Conservation (phyloP, 495 filamentous ascomycete species). For the Penicillium soppii region DNA sequence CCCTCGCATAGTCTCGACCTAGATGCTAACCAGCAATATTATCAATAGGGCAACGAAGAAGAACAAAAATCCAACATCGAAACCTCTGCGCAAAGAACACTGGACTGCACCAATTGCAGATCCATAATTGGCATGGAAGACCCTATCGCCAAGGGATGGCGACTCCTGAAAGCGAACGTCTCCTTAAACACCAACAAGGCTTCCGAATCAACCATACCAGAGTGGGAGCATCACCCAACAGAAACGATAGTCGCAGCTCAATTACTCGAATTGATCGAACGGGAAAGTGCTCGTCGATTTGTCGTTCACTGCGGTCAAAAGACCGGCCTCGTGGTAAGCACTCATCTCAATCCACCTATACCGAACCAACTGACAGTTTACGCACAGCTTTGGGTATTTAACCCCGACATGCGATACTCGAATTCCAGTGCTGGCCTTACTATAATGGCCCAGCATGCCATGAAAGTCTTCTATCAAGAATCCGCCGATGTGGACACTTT, state of each 20-base stretch:
- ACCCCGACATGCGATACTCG: constrained; percentile 63
- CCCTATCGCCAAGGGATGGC: constrained; percentile 36
- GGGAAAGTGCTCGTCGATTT: constrained; percentile 49
- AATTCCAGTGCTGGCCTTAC: constrained; percentile 39
- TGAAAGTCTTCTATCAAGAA: constrained; percentile 65
- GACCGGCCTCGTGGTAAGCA: constrained; percentile 40
- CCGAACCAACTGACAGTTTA: constrained; percentile 29
- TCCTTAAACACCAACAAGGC: constrained; percentile 21
- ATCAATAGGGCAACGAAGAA: constrained; percentile 23
- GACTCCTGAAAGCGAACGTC: constrained; percentile 53
- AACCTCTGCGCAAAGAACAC: constrained; percentile 11
- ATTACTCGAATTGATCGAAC: constrained; percentile 49
- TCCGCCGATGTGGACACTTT: constrained; percentile 52
- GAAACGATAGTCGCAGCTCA: constrained; percentile 55
- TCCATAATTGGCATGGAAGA: constrained; percentile 46
- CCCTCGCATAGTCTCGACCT: background rate
- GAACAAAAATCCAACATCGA: constrained; percentile 1
- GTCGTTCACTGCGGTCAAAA: constrained; percentile 41
- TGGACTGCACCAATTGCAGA: constrained; percentile 44
- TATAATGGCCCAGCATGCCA: constrained; percentile 47
- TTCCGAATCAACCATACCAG: background rate
- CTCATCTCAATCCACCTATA: background rate
- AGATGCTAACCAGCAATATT: constrained; percentile 20
- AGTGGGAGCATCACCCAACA: constrained; percentile 39
- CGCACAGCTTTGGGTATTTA: constrained; percentile 68